These are phyloP conservation scores for Clavispora santaluciae DNA, from an alignment of 805 yeast genomes.

Conservation along the genomic window DNA sequence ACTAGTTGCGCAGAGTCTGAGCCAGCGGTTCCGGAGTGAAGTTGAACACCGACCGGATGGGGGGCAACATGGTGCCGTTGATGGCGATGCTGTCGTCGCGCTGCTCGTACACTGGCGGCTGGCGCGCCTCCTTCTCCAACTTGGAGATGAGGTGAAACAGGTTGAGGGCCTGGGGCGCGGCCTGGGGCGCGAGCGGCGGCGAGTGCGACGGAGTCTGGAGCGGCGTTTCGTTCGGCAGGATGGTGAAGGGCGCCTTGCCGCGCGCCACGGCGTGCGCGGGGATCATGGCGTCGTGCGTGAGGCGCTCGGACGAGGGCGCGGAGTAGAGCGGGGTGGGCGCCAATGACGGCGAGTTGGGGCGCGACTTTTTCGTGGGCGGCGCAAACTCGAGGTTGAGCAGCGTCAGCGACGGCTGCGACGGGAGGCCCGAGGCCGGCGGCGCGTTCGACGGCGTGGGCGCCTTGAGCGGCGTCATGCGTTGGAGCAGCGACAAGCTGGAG, in stretches of 20 bases:
- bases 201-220: slow-evolving; percentile 46
- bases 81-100: slow-evolving; percentile 30
- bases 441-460: slow-evolving; percentile 3
- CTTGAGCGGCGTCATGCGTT: slow-evolving; percentile 43
- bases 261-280: slow-evolving; percentile 6
- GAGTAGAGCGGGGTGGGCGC: slow-evolving; percentile 4
- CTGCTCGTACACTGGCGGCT: slow-evolving; percentile 10
- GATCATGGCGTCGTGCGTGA: neutral
- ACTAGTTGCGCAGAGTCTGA: neutral
- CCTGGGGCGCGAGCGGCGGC: slow-evolving; percentile 37
- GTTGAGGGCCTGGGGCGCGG: slow-evolving; percentile 13
- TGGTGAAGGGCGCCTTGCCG: slow-evolving; percentile 20
- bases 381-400: slow-evolving; percentile 35
- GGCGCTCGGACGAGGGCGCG: neutral
- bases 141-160: slow-evolving; percentile 22
- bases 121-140: slow-evolving; percentile 19
- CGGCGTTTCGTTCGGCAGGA: slow-evolving; percentile 43
- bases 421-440: slow-evolving; percentile 11
- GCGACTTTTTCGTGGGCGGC: slow-evolving; percentile 35
- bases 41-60: slow-evolving; percentile 35
- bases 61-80: slow-evolving; percentile 38
- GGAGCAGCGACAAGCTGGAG: slow-evolving; percentile 18
- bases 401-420: slow-evolving; percentile 27
- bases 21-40: slow-evolving; percentile 13
- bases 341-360: slow-evolving; percentile 43